Evolutionary conservation across 2,329 filamentous ascomycete species (phyloP), one percentile per base, ranked within the genome.

Genomic region (Hypocrella siamensis): DNA sequence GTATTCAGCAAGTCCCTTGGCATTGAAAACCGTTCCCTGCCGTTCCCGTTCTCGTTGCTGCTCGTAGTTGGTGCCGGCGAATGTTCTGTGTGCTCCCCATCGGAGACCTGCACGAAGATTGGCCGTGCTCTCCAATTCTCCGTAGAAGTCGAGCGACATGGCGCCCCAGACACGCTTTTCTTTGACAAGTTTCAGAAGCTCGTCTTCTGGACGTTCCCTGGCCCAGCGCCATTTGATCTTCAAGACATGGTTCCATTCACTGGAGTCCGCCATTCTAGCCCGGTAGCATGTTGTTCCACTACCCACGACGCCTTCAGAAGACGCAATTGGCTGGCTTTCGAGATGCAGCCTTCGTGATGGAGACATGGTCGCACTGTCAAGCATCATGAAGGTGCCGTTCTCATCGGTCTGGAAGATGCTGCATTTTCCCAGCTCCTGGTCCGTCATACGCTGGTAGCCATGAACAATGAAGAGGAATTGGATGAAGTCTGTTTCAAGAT

Each of bases 141-240:
- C 28, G 32, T 39, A 49, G 34, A 44, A 40, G 34, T 44, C 35
- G 35, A 54, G 42, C 7, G 44, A 49, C 17, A 48, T 18, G 18
- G 42, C 41, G 30, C 46, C 49, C 40, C 43, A 47, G 21, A 41
- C 46, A 18, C 36, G 25, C 40, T 44, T 50, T 31, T 50, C 18
- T 31, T 44, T 40, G 15, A 40, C 46, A 30, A 50, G 29, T 22
- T 35, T 43, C 16, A 54, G 40, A 34, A 55, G 42, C 39, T 54
- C 46, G 17, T 49, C 41, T 36, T 56, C 52, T 2, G 46, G 40
- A 34, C 43, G 45, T 0, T 44, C 38, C 28, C 40, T 43, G 4
- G 39, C 44, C 46, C 43, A 48, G 15, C 49, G 49, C 51, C 50
- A 54, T 34, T 48, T 51, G 34, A 49, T 49, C 32, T 53, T 53